phyloP scores from a whole-genome alignment of 345 rosid genomes.

The Arabis hirsuta region DNA sequence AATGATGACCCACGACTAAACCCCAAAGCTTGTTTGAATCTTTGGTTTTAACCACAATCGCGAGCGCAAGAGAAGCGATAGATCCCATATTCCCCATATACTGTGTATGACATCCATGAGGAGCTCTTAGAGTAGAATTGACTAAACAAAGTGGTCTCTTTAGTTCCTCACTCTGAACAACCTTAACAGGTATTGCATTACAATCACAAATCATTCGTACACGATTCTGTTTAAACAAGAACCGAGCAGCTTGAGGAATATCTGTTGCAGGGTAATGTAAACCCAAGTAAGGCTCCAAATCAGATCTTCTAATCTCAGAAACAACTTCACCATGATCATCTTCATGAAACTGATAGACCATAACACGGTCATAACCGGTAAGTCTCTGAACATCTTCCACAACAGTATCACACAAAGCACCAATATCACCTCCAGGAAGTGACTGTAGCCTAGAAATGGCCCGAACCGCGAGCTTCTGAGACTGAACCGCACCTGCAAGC shows the following conservation, averaged over 20 bases:
- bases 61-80: slow-evolving; percentile 71
- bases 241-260: slow-evolving; percentile 87
- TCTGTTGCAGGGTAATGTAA: slow-evolving; percentile 88
- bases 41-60: slow-evolving; percentile 54
- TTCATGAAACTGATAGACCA: slow-evolving; percentile 86
- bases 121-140: slow-evolving; percentile 74
- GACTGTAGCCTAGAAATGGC: slow-evolving; percentile 88
- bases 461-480: slow-evolving; percentile 79
- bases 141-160: slow-evolving; percentile 76
- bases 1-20: slow-evolving; percentile 82
- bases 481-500: slow-evolving; percentile 80
- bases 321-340: slow-evolving; percentile 91
- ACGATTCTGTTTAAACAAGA: slow-evolving; percentile 85
- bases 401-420: slow-evolving; percentile 75
- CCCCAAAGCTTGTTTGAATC: slow-evolving; percentile 85
- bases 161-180: slow-evolving; percentile 68
- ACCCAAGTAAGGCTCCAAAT: slow-evolving; percentile 88
- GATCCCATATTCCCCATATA: slow-evolving; percentile 92
- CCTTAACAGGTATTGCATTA: slow-evolving; percentile 57
- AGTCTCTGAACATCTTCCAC: slow-evolving; percentile 88
- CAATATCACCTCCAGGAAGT: slow-evolving; percentile 81
- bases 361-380: slow-evolving; percentile 86
- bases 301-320: slow-evolving; percentile 81
- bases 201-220: slow-evolving; percentile 85
- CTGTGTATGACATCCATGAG: slow-evolving; percentile 74